Evolutionary conservation across 2,329 filamentous ascomycete genomes (phyloP), one percentile per base, ranked within the genome.

Genomic region (Nothophaeocryptopus gaeumannii): DNA sequence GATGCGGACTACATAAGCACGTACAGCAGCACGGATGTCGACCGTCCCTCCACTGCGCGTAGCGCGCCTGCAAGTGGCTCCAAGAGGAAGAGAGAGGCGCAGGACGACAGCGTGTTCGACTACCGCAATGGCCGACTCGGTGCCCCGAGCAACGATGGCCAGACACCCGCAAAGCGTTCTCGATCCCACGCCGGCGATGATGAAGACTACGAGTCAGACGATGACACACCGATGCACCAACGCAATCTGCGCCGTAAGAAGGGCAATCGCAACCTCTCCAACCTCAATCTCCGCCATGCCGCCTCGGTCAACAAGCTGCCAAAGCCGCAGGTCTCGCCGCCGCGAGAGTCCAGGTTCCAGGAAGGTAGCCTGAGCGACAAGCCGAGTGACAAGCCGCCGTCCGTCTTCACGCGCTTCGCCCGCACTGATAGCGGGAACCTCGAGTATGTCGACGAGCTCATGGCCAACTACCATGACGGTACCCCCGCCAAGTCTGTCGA

Each of bases 321-420:
- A 26, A 51, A 52, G 31, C 43, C 47, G 33, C 52, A 58, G 34
- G 15, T 13, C 32, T 51, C 51, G 36, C 45, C 56, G 34, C 44
- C 54, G 74, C 81, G 73, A 66, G 82, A 71, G 75, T 95, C 79
- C 63, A 85, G 72, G 47, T 86, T 86, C 58, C 69, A 80, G 33
- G 90, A 96, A 71, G 90, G 86, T 35, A 92, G 86, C 63, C 92
- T 96, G 88, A 89, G 85, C 63, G 88, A 95, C 69, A 83, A 87
- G 57, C 76, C 81, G 30, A 91, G 86, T 63, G 78, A 82, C 51
- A 80, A 77, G 51, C 89, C 89, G 26, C 88, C 88, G 0, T 76
- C 79, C 38, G 77, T 82, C 35, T 90, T 87, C 67, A 75, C 86
- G 36, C 82, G 72, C 29, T 56, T 67, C 40, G 39, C 42, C 13